Evolutionary conservation across 768 basidiomycete genomes (phyloP).

Genomic region (Rhodocollybia butyracea): DNA sequence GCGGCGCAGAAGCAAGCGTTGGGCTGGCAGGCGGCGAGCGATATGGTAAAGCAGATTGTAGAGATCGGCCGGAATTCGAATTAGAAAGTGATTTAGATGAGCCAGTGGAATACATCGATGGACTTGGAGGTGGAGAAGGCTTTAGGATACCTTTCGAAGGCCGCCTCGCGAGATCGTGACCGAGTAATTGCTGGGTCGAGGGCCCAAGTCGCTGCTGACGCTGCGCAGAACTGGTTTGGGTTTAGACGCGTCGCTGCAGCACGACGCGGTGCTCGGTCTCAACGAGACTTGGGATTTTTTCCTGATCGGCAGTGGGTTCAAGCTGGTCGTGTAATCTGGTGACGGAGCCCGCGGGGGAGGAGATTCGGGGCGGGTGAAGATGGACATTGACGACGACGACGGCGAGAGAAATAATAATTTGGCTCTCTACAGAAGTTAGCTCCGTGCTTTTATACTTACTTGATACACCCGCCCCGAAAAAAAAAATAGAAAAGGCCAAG

Average conservation of each 20-base stretch:
- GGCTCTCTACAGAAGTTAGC: too few species aligned
- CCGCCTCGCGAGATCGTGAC: background rate
- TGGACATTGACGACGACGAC: background rate
- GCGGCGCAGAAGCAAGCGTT: conserved; percentile 36
- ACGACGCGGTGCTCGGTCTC: background rate
- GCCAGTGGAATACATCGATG: background rate
- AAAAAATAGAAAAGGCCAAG: background rate
- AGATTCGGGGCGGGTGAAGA: conserved; percentile 2
- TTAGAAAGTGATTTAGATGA: conserved; percentile 1
- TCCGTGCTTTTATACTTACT: too few species aligned
- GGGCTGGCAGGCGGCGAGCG: conserved; percentile 53
- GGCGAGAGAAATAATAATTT: background rate
- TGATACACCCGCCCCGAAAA: too few species aligned
- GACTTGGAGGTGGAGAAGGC: conserved; percentile 1
- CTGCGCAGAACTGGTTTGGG: background rate
- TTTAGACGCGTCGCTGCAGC: background rate
- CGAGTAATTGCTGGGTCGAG: background rate
- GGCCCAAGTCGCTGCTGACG: too few species aligned
- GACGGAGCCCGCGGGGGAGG: conserved; percentile 6
- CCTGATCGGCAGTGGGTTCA: conserved; percentile 1
- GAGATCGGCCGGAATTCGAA: conserved; percentile 30
- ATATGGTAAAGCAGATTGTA: conserved; percentile 37
- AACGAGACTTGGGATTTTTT: background rate
- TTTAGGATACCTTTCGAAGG: background rate
- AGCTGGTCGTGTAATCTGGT: background rate